Evolutionary conservation across 2,329 filamentous ascomycete genomes (phyloP).

Genomic region (Zymoseptoria ardabiliae): DNA sequence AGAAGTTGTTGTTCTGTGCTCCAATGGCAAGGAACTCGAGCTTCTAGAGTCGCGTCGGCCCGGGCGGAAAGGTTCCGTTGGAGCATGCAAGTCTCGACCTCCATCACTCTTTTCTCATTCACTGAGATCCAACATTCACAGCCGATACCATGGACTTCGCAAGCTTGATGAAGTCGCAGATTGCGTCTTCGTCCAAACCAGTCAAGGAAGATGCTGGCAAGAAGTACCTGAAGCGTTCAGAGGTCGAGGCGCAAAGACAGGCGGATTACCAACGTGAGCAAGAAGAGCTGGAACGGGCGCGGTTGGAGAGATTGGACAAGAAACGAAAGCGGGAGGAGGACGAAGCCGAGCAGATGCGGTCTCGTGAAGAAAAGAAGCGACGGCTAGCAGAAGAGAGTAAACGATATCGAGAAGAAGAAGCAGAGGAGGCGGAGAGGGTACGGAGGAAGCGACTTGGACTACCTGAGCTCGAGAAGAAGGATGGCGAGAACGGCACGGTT

Average conservation of each 20-base stretch:
- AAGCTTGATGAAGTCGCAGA: constrained; percentile 84
- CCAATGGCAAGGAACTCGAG: not conserved
- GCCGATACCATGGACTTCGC: constrained; percentile 78
- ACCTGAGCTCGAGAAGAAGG: constrained; percentile 58
- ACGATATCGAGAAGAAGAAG: constrained; percentile 61
- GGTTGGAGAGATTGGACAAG: constrained; percentile 59
- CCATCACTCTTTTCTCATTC: not conserved
- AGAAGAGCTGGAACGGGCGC: constrained; percentile 62
- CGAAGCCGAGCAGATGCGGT: constrained; percentile 59
- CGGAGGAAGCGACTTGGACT: constrained; percentile 72
- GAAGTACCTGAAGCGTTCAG: constrained; percentile 80
- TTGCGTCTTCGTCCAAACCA: constrained; percentile 57
- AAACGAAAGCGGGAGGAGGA: constrained; percentile 91
- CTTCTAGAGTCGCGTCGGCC: not conserved
- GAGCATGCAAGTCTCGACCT: not conserved
- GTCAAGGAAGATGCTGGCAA: constrained; percentile 48
- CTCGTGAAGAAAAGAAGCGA: constrained; percentile 73
- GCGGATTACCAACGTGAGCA: constrained; percentile 78
- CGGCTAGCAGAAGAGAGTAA: constrained; percentile 75
- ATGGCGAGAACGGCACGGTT: constrained; percentile 26
- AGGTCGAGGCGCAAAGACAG: constrained; percentile 74
- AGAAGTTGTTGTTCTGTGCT: not conserved
- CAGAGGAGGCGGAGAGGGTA: constrained; percentile 63
- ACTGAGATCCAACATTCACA: not conserved
- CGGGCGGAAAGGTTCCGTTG: not conserved